phyloP scores from a whole-genome alignment of 2,329 filamentous ascomycete species.

The Xylaria sp. region DNA sequence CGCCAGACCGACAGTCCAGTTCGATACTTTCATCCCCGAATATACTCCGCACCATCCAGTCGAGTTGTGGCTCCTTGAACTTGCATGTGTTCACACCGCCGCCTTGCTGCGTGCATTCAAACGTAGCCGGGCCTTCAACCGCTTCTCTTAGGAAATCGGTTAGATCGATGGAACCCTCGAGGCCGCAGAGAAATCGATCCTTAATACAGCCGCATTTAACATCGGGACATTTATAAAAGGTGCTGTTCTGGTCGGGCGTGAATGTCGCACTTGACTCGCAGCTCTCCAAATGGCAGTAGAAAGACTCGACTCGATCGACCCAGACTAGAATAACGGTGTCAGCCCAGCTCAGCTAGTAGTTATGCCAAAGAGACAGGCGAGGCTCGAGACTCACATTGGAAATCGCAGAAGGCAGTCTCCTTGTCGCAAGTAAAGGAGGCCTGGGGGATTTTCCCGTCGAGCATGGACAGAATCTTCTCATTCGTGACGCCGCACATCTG shows the following conservation, averaged over 20 bases:
- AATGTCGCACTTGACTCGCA: slow-evolving; percentile 80
- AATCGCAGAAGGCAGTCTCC: slow-evolving; percentile 82
- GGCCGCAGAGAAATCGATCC: slow-evolving; percentile 93
- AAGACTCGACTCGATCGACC: slow-evolving; percentile 93
- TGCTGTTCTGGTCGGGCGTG: slow-evolving; percentile 78
- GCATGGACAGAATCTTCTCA: slow-evolving; percentile 86
- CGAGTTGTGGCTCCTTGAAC: slow-evolving; percentile 93
- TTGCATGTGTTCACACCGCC: slow-evolving; percentile 74
- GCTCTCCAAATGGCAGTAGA: slow-evolving; percentile 90
- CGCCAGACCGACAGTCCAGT: slow-evolving; percentile 83
- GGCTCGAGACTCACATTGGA: slow-evolving; percentile 77
- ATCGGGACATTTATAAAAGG: slow-evolving; percentile 84
- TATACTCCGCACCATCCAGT: slow-evolving; percentile 85
- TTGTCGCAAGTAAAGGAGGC: slow-evolving; percentile 93
- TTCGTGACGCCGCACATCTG: slow-evolving; percentile 99
- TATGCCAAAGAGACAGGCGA: neutral
- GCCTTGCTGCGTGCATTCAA: slow-evolving; percentile 76
- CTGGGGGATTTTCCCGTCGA: slow-evolving; percentile 87
- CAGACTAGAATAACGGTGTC: slow-evolving; percentile 71
- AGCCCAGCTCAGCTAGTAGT: slow-evolving; percentile 22
- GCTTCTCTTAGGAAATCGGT: slow-evolving; percentile 84
- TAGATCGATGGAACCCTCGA: slow-evolving; percentile 90
- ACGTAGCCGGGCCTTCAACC: slow-evolving; percentile 89
- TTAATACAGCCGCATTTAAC: slow-evolving; percentile 89
- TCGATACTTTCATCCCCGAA: slow-evolving; percentile 94